Percentiles rank a stretch among this genome's conserved stretches.
Conservation (phyloP, 75 land plant species). For the Pseudotsuga menziesii region DNA sequence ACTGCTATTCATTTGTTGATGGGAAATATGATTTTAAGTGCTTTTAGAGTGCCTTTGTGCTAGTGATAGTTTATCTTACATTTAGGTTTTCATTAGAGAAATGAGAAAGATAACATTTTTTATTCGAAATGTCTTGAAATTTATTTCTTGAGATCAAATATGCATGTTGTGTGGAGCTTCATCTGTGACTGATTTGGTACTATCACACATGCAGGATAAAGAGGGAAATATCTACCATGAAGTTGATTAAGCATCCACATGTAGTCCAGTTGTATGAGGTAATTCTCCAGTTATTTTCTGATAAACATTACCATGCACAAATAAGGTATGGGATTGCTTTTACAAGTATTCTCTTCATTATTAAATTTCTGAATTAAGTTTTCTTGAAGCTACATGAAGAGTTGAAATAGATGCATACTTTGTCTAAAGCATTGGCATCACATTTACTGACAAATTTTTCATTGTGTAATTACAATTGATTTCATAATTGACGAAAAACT, state of each 20-base stretch:
- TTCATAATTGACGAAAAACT: background rate
- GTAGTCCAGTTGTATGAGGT: conserved; percentile 56
- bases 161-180: background rate
- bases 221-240: conserved; percentile 60
- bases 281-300: background rate
- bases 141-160: background rate
- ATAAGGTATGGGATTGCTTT: background rate
- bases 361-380: background rate
- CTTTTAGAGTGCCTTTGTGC: too few relatives aligned
- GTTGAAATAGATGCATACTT: background rate
- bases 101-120: background rate
- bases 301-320: background rate
- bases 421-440: background rate
- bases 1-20: background rate
- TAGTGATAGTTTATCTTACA: too few relatives aligned
- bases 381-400: background rate
- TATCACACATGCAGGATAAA: conserved; percentile 42
- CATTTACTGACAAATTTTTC: background rate
- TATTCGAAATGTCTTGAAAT: background rate
- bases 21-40: background rate
- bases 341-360: background rate
- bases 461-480: background rate
- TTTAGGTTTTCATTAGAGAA: too few relatives aligned
- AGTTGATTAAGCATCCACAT: conserved; percentile 68
- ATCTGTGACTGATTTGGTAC: background rate